Evolutionary conservation across 177 flowering plant species (phyloP), one percentile per base, ranked within the genome.

Genomic region (Vitis hybrid): DNA sequence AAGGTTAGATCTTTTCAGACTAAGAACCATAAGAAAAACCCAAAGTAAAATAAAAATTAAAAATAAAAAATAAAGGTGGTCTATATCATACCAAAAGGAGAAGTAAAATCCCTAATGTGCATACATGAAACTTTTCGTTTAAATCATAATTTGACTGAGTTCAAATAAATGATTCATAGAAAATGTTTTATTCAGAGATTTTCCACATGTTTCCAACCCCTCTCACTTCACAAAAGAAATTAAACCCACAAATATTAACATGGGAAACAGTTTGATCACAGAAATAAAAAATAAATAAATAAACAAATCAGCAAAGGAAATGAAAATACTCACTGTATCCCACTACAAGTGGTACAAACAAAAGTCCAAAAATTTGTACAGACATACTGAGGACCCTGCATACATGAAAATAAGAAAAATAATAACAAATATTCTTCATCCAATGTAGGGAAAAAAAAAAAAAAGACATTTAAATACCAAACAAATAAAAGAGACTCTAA

Each of bases 301-400:
- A 12, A 65, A 57, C 14, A 8, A 52, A 55, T 1, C 27, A 60
- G 54, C 40, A 50, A 14, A 1, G 11, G 19, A 17, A 52, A 6
- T 2, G 15, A 24, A 66, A 60, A 13, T 58, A 90, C 94, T 88
- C 73, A 91, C 93, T 92, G 97, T 73, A 92, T 92, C 58, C 95
- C 97, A 69, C 97, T 89, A 82, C 97, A 90, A 17, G 87, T 77
- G 46, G 68, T 86, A 56, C 97, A 92, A 32, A 90, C 79, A 54
- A 92, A 92, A 14, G 93, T 89, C 97, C 95, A 92, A 72, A 92
- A 92, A 66, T 83, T 89, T 49, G 89, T 84, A 68, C 97, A 92
- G 2, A 89, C 97, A 77, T 90, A 92, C 75, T 92, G 95, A 27
- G 95, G 97, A 68, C 92, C 97, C 97, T 90, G 91, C 80, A 79